phyloP scores from a whole-genome alignment of 2,329 filamentous ascomycete genomes.

The Sporothrix dimorphospora region DNA sequence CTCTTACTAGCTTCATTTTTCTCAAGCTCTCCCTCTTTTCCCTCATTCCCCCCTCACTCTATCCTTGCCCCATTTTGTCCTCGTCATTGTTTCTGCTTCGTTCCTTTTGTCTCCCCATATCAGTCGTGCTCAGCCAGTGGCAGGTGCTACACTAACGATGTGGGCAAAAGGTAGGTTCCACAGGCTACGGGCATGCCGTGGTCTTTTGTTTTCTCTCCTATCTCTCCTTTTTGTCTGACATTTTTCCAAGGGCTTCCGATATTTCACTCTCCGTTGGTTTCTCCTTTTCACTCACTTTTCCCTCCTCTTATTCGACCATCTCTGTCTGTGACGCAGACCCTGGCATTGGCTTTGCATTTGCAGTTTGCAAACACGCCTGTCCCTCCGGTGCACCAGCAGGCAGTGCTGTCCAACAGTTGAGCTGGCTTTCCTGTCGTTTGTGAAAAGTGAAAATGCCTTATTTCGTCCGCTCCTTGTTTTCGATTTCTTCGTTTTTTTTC shows the following conservation, averaged over 20 bases:
- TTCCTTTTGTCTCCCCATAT: background rate
- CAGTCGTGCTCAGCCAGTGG: background rate
- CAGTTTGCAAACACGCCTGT: background rate
- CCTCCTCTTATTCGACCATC: background rate
- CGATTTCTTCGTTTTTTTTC: background rate
- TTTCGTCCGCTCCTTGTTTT: background rate
- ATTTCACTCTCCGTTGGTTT: background rate
- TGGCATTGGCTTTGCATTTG: background rate
- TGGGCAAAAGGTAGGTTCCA: background rate
- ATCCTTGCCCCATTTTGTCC: background rate
- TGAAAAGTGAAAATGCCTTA: background rate
- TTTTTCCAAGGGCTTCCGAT: background rate
- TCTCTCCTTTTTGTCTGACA: background rate
- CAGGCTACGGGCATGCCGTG: conserved; percentile 13
- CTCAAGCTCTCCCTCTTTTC: background rate
- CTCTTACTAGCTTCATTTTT: too few species aligned
- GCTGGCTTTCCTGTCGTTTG: background rate
- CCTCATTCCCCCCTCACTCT: background rate
- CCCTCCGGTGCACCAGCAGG: background rate
- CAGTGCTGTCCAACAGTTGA: background rate
- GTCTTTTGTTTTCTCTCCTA: background rate
- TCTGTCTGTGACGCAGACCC: background rate
- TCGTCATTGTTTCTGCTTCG: background rate
- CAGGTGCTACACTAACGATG: conserved; percentile 14
- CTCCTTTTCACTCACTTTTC: background rate